Conservation (phyloP, 768 basidiomycete species). For the Auricularia cornea region DNA sequence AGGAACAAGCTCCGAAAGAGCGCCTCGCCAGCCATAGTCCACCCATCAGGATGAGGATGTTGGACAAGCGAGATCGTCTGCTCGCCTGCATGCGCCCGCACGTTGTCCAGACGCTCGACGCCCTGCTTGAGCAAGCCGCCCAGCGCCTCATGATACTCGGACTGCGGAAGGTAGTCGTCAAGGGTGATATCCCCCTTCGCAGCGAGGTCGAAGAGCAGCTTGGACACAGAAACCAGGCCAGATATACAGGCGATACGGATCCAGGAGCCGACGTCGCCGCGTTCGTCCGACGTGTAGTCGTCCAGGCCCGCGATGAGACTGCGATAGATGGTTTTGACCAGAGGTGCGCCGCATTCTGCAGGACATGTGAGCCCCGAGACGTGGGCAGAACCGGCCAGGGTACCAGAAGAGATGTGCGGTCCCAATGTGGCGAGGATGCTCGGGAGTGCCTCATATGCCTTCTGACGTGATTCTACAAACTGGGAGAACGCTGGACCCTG, state of each 20-base stretch:
- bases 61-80: slow-evolving; percentile 46
- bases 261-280: slow-evolving; percentile 97
- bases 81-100: slow-evolving; percentile 71
- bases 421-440: slow-evolving; percentile 7
- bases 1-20: slow-evolving; percentile 48
- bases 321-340: slow-evolving; percentile 42
- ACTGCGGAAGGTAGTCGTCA: slow-evolving; percentile 50
- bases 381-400: slow-evolving; percentile 16
- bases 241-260: slow-evolving; percentile 71
- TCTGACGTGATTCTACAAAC: slow-evolving; percentile 13
- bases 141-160: slow-evolving; percentile 47
- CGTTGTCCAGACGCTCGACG: slow-evolving; percentile 84
- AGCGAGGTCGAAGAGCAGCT: slow-evolving; percentile 42
- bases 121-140: slow-evolving; percentile 79
- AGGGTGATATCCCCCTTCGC: slow-evolving; percentile 26
- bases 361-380: slow-evolving; percentile 3
- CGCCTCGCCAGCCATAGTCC: slow-evolving; percentile 43
- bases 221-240: slow-evolving; percentile 48
- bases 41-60: slow-evolving; percentile 34
- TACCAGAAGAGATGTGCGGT: slow-evolving; percentile 29
- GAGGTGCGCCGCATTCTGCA: slow-evolving; percentile 40
- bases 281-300: slow-evolving; percentile 90
- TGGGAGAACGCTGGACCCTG: slow-evolving; percentile 27
- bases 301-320: slow-evolving; percentile 57
- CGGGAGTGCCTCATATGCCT: slow-evolving; percentile 11